phyloP scores from a whole-genome alignment of 108 stramenopile species.

The Schizochytrium sp. region DNA sequence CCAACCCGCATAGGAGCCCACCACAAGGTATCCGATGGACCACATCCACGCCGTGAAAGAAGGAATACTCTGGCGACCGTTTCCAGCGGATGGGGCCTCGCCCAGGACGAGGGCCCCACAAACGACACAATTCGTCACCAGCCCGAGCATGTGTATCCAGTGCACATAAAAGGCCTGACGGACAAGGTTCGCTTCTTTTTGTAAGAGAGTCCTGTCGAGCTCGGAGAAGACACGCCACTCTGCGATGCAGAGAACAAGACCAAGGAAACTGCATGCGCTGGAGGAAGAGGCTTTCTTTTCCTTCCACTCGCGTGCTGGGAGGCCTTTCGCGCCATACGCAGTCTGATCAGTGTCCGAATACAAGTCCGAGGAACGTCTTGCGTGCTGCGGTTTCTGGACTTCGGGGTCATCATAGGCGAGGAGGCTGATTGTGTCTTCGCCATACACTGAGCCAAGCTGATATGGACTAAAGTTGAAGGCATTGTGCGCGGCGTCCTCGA shows the following conservation, averaged over 20 bases:
- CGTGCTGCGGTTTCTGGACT: background rate
- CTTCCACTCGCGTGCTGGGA: background rate
- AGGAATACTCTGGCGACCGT: background rate
- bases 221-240: background rate
- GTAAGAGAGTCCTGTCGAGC: background rate
- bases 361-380: too few relatives aligned
- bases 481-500: background rate
- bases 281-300: background rate
- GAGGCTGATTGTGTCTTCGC: background rate
- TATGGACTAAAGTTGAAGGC: background rate
- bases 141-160: background rate
- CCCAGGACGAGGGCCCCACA: background rate
- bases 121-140: background rate
- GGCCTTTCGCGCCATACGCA: background rate
- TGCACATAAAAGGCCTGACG: background rate
- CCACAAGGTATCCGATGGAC: background rate
- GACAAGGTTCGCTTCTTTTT: background rate
- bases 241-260: background rate
- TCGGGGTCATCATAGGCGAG: background rate
- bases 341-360: background rate
- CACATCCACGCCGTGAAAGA: background rate
- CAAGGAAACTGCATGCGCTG: background rate
- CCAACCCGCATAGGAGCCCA: background rate
- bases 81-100: background rate
- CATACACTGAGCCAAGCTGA: background rate